Percentiles rank a stretch among this genome's conserved stretches.
These are phyloP conservation scores for Pelagophyceae sp. DNA, from an alignment of 352 stramenopile genomes.

Conservation along the genomic window DNA sequence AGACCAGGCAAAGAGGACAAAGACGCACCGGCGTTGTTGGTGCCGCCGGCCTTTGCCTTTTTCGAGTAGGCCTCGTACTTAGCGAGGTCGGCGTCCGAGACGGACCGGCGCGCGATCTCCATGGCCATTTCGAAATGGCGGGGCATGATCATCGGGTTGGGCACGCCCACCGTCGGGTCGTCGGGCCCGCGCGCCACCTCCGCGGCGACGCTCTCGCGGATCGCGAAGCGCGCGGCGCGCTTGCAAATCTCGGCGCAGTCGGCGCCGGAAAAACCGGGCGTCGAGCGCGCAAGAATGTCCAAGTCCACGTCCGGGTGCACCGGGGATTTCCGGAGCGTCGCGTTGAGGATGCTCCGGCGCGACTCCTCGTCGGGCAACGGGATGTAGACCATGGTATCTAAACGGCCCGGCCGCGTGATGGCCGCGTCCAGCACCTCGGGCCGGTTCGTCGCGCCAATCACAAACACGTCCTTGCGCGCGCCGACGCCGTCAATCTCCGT, in stretches of 20 bases:
- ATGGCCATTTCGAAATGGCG: constrained; percentile 73
- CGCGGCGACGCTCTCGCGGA: constrained; percentile 51
- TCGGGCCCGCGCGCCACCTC: constrained; percentile 50
- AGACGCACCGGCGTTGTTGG: neutral
- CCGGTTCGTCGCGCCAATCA: constrained; percentile 88
- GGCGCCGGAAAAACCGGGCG: constrained; percentile 56
- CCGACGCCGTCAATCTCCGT: constrained; percentile 98
- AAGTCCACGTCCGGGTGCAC: constrained; percentile 51
- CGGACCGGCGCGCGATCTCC: constrained; percentile 56
- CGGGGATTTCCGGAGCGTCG: constrained; percentile 57
- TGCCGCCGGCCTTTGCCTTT: constrained; percentile 56
- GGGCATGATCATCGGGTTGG: constrained; percentile 62
- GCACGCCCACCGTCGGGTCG: constrained; percentile 48
- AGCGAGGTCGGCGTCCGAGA: constrained; percentile 63
- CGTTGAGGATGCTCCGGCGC: constrained; percentile 55
- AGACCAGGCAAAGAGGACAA: no score
- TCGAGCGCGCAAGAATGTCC: constrained; percentile 50
- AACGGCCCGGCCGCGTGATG: constrained; percentile 84
- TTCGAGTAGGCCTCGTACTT: constrained; percentile 67
- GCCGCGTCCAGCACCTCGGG: constrained; percentile 94
- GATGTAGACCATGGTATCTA: constrained; percentile 90
- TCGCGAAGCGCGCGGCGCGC: constrained; percentile 54
- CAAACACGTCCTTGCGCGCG: constrained; percentile 89
- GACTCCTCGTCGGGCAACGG: constrained; percentile 67
- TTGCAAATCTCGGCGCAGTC: constrained; percentile 63